Evolutionary conservation across 495 filamentous ascomycete genomes (phyloP).

Genomic region (Penicillium lividum): DNA sequence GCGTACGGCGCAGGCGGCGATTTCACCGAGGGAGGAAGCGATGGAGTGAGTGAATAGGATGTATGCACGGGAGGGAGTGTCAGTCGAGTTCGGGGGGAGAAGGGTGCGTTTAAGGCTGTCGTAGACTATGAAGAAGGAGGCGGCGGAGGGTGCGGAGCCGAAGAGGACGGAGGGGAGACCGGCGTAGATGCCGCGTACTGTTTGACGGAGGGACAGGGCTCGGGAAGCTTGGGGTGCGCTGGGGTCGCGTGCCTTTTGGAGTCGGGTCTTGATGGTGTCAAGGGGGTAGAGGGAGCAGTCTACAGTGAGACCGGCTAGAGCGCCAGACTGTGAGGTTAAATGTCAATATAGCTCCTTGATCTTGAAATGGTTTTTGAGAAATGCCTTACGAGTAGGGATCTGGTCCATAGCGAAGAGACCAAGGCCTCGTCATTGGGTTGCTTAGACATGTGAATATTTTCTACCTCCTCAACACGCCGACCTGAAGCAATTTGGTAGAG

Average conservation of each 20-base stretch:
- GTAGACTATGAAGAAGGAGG: slow-evolving; percentile 98
- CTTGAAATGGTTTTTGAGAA: not conserved
- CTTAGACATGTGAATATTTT: slow-evolving; percentile 29
- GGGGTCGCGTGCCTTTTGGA: slow-evolving; percentile 80
- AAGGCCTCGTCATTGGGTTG: slow-evolving; percentile 36
- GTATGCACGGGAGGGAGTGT: slow-evolving; percentile 37
- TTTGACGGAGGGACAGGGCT: slow-evolving; percentile 40
- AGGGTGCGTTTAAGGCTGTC: slow-evolving; percentile 70
- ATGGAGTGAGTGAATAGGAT: slow-evolving; percentile 68
- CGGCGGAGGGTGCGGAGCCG: slow-evolving; percentile 91
- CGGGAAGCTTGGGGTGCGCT: slow-evolving; percentile 55
- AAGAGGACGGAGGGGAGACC: slow-evolving; percentile 65
- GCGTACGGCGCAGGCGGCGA: slow-evolving; percentile 87
- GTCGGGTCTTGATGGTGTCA: slow-evolving; percentile 89
- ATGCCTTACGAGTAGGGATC: slow-evolving; percentile 44
- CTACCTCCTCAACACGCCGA: slow-evolving; percentile 19
- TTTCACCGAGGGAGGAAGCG: slow-evolving; percentile 85
- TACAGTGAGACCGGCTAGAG: slow-evolving; percentile 81
- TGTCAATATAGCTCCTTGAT: slow-evolving; percentile 4
- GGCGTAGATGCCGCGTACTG: slow-evolving; percentile 73
- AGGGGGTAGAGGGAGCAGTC: slow-evolving; percentile 89
- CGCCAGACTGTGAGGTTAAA: slow-evolving; percentile 59
- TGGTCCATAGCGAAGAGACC: slow-evolving; percentile 47
- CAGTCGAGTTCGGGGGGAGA: slow-evolving; percentile 33
- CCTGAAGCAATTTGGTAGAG: slow-evolving; percentile 1